These are phyloP conservation scores for Nannochloropsis gaditana DNA, from an alignment of 108 stramenopile genomes.

Conservation along the genomic window DNA sequence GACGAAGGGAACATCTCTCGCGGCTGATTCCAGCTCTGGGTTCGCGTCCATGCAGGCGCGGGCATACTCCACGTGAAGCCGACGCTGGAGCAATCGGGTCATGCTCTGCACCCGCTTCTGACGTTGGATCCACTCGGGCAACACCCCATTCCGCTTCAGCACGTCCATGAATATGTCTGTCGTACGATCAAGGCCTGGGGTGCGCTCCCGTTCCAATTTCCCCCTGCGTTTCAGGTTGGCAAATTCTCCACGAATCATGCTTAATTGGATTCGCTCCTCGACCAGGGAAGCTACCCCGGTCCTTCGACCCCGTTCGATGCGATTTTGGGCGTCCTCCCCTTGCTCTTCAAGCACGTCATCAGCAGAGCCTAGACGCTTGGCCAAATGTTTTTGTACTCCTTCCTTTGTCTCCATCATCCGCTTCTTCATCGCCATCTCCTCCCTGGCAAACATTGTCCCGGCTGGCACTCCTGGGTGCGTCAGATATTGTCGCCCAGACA, in stretches of 20 bases:
- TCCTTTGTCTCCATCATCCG: not conserved
- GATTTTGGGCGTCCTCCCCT: not conserved
- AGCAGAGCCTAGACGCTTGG: conserved; percentile 5
- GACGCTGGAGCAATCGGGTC: not conserved
- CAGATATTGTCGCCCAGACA: not conserved
- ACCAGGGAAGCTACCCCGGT: not conserved
- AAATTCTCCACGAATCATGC: conserved; percentile 20
- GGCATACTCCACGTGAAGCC: not conserved
- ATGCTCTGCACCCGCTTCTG: not conserved
- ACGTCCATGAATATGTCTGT: conserved; percentile 20
- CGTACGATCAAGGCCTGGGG: not conserved
- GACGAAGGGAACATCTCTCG: not conserved
- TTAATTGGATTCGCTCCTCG: conserved; percentile 1
- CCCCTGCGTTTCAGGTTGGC: conserved; percentile 19
- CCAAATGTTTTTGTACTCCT: not conserved
- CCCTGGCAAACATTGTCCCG: conserved; percentile 17
- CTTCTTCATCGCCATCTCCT: conserved; percentile 2
- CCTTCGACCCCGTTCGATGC: not conserved
- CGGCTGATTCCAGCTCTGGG: not conserved
- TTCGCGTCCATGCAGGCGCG: conserved; percentile 14
- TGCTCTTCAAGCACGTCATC: not conserved
- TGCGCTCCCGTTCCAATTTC: not conserved
- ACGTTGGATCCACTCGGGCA: conserved; percentile 1
- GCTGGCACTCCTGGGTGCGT: not conserved
- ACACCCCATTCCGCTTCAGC: not conserved